phyloP scores from a whole-genome alignment of 805 yeast genomes.

The Sugiyamaella boreocaroliniensis region DNA sequence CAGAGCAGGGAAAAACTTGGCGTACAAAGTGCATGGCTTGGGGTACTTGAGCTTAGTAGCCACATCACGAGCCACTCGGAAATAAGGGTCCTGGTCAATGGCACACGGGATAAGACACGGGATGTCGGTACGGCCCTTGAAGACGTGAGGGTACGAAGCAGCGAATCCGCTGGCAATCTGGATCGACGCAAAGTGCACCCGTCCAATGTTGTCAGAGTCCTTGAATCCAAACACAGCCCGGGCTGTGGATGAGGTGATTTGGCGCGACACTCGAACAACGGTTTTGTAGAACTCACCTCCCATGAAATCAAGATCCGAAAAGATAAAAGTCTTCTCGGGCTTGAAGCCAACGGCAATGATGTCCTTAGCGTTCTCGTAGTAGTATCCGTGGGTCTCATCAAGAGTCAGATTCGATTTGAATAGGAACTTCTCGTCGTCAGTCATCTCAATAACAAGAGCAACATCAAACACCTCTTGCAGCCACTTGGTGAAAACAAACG shows the following conservation, averaged over 20 bases:
- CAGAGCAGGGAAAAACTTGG: slow-evolving; percentile 94
- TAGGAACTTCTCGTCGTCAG: slow-evolving; percentile 95
- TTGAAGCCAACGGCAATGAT: slow-evolving; percentile 92
- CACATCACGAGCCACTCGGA: slow-evolving; percentile 95
- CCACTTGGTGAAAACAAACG: slow-evolving; percentile 95
- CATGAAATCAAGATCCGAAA: slow-evolving; percentile 89
- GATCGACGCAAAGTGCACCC: slow-evolving; percentile 87
- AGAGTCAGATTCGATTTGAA: slow-evolving; percentile 88
- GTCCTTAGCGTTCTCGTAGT: slow-evolving; percentile 82
- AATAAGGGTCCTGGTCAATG: slow-evolving; percentile 97
- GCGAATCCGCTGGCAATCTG: slow-evolving; percentile 97
- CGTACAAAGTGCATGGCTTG: slow-evolving; percentile 87
- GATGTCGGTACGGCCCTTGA: slow-evolving; percentile 80
- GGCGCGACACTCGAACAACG: slow-evolving; percentile 86
- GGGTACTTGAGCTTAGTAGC: slow-evolving; percentile 86
- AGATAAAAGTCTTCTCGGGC: slow-evolving; percentile 89
- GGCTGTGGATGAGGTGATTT: slow-evolving; percentile 95
- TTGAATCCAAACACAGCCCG: slow-evolving; percentile 94
- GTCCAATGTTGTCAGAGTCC: slow-evolving; percentile 93
- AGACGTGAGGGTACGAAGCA: slow-evolving; percentile 87
- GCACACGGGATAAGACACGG: slow-evolving; percentile 98
- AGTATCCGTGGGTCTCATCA: slow-evolving; percentile 75
- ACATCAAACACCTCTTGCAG: slow-evolving; percentile 95
- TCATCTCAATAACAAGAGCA: slow-evolving; percentile 86
- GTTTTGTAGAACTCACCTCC: slow-evolving; percentile 91